Evolutionary conservation across 1,284 basidiomycete genomes (phyloP), one percentile per base, ranked within the genome.

Genomic region (Blastosporella zonata): DNA sequence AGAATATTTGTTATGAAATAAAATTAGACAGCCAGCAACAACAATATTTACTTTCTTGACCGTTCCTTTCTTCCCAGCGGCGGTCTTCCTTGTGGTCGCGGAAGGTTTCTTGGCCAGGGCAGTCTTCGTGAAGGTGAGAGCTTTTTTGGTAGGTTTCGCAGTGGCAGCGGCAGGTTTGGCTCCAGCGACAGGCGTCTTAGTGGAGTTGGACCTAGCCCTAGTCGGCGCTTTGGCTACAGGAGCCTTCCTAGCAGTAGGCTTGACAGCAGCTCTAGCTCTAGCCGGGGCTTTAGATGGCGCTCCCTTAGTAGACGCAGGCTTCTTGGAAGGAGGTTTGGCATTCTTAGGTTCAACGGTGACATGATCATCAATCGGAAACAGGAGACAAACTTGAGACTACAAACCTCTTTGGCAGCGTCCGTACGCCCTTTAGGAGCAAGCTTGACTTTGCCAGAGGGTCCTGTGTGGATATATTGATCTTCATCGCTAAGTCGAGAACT

Each of bases 371-470:
- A 50, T 37, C 45, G 15, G 13, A 18, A 47, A 49, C 29, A 8
- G 33, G 12, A 20, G 41, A 33, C 36, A 23, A 27, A 47, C 15
- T 3, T 27, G 20, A 9, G 29, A 31, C 29, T 3, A 57, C 71
- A 39, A 43, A 85, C 87, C 84, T 91, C 87, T 67, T 89, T 87
- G 44, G 77, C 66, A 50, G 78, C 71, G 53, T 78, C 74, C 17
- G 68, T 65, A 55, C 68, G 81, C 52, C 82, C 82, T 73, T 73
- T 78, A 60, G 72, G 71, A 50, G 72, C 68, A 49, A 75, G 69
- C 73, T 89, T 91, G 64, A 92, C 79, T 66, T 87, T 88, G 50
- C 90, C 90, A 7, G 78, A 82, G 20, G 77, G 73, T 56, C 90
- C 90, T 79, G 78, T 76, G 78, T 74, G 47, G 78, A 70, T 47